A percentile compares a stretch with the other conserved stretches of the same genome.
These are phyloP conservation scores for Cladosporium sp. DNA, from an alignment of 2,329 filamentous ascomycete species.

Conservation along the genomic window DNA sequence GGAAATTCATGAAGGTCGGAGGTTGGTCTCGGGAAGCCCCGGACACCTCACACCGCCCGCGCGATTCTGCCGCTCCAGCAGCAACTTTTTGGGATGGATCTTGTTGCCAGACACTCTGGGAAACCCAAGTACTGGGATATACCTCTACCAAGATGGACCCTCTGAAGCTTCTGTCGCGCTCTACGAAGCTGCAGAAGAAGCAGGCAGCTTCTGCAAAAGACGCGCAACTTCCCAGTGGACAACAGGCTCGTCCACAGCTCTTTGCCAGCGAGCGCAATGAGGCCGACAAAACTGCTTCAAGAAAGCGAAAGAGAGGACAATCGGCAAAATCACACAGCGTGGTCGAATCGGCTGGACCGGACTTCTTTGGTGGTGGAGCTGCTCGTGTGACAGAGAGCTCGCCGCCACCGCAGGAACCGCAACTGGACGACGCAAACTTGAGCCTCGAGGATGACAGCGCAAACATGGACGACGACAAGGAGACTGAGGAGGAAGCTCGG, in stretches of 20 bases:
- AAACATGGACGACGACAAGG: constrained; percentile 15
- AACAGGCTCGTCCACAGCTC: constrained; percentile 66
- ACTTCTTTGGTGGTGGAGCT: constrained; percentile 15
- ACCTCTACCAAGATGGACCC: constrained; percentile 60
- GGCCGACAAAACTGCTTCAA: constrained; percentile 25
- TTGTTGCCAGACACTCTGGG: not conserved
- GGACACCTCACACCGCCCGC: constrained; percentile 13
- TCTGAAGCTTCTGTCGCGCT: constrained; percentile 69
- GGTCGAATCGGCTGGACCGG: not conserved
- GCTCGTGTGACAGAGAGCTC: not conserved
- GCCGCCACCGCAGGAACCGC: constrained; percentile 10
- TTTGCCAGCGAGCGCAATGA: constrained; percentile 44
- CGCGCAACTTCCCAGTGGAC: constrained; percentile 61
- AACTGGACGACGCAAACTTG: not conserved
- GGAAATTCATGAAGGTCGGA: constrained; percentile 19
- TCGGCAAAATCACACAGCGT: constrained; percentile 21
- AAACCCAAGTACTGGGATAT: not conserved
- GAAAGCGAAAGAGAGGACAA: constrained; percentile 46
- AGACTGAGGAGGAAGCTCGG: constrained; percentile 9
- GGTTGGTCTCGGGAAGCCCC: constrained; percentile 13
- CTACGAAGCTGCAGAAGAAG: constrained; percentile 59
- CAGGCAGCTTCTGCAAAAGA: constrained; percentile 33
- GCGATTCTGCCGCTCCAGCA: not conserved
- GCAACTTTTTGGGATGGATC: constrained; percentile 17
- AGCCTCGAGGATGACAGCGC: constrained; percentile 9